A percentile compares a stretch with the other conserved stretches of the same genome.
Evolutionary conservation across 176 grass and related monocot genomes (phyloP).

Genomic region (Aegilops umbellulata): DNA sequence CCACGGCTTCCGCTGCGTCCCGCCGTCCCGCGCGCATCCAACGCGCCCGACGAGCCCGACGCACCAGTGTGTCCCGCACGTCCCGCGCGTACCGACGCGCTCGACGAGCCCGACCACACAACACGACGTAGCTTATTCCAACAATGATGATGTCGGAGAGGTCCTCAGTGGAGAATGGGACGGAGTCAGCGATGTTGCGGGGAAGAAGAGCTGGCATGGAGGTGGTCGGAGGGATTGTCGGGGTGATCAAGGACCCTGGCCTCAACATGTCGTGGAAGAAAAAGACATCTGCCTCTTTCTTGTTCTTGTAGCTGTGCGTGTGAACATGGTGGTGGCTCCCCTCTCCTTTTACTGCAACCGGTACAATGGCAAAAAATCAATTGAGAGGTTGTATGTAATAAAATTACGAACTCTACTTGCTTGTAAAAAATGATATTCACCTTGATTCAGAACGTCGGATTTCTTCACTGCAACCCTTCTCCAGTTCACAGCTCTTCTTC

Average conservation of each 20-base stretch:
- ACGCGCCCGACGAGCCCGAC: too few species aligned
- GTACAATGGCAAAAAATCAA: too few species aligned
- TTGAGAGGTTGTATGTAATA: not conserved
- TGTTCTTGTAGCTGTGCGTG: not conserved
- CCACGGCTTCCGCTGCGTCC: too few species aligned
- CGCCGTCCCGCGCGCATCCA: too few species aligned
- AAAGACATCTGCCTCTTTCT: not conserved
- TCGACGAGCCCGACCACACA: too few species aligned
- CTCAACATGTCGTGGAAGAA: constrained; percentile 12
- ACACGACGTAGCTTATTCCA: too few species aligned
- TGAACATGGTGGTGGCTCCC: not conserved
- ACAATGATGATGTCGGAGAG: constrained; percentile 7
- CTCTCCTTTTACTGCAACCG: not conserved
- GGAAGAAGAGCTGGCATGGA: not conserved
- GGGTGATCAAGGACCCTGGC: constrained; percentile 1
- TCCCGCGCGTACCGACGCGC: too few species aligned
- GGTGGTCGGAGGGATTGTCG: constrained; percentile 23
- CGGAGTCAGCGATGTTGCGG: not conserved
- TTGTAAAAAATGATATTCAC: not conserved
- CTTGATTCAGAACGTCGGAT: too few species aligned
- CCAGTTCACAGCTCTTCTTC: too few species aligned
- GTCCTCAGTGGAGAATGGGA: constrained; percentile 25
- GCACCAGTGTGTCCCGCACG: too few species aligned
- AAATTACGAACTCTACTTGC: not conserved
- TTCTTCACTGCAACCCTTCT: too few species aligned